Percentiles rank a stretch among this genome's conserved stretches.
These are phyloP conservation scores for Fomes fomentarius DNA, from an alignment of 1,284 basidiomycete genomes.

Conservation along the genomic window DNA sequence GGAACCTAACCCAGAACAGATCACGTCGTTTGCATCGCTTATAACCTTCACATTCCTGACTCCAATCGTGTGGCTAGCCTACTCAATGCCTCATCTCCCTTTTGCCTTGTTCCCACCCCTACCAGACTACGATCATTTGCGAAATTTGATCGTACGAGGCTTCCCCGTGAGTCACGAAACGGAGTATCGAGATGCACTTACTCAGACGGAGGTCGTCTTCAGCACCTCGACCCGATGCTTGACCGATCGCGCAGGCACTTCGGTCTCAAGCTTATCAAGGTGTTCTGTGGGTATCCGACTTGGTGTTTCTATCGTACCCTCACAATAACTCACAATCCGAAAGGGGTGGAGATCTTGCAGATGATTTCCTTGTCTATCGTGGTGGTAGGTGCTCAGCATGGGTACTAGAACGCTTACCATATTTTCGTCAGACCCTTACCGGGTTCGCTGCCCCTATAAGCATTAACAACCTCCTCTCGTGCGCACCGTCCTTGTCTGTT, in stretches of 20 bases:
- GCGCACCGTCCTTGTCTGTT: not conserved
- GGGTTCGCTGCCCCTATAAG: constrained; percentile 46
- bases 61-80: constrained; percentile 35
- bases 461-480: constrained; percentile 40
- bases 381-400: constrained; percentile 4
- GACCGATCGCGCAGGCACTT: constrained; percentile 28
- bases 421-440: constrained; percentile 26
- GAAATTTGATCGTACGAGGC: constrained; percentile 40
- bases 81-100: constrained; percentile 33
- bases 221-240: constrained; percentile 37
- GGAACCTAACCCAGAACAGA: constrained; percentile 40
- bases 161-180: constrained; percentile 30
- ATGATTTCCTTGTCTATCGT: constrained; percentile 25
- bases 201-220: not conserved
- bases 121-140: constrained; percentile 49
- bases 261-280: constrained; percentile 31
- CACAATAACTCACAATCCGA: not conserved
- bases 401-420: not conserved
- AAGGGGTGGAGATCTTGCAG: constrained; percentile 28
- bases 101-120: constrained; percentile 44
- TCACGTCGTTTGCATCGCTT: constrained; percentile 36
- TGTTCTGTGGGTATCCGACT: constrained; percentile 27
- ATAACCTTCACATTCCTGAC: constrained; percentile 37
- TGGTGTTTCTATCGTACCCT: constrained; percentile 9
- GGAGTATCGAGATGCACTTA: not conserved